Percentiles rank a stretch among this genome's conserved stretches.
phyloP scores from a whole-genome alignment of 2,329 filamentous ascomycete genomes.

The Cladosporium sp. region DNA sequence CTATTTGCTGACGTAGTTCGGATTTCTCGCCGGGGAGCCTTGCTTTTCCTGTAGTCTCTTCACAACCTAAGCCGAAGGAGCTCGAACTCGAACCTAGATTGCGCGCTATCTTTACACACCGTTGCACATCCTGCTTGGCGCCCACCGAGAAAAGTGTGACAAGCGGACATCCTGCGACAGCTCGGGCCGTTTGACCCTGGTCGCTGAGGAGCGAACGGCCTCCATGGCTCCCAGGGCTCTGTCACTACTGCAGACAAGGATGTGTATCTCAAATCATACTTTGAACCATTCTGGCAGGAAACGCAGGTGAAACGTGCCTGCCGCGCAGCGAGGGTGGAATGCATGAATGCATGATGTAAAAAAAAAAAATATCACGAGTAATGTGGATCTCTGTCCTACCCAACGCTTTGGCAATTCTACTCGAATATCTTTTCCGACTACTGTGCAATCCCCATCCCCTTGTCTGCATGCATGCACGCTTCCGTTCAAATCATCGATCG shows the following conservation, averaged over 20 bases:
- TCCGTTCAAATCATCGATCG: constrained; percentile 9
- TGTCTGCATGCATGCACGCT: constrained; percentile 1
- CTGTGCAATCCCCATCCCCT: neutral
- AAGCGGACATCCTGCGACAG: constrained; percentile 16
- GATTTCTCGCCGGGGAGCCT: neutral
- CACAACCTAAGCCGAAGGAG: constrained; percentile 9
- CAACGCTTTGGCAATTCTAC: neutral
- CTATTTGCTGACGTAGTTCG: constrained; percentile 10
- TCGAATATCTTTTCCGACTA: neutral
- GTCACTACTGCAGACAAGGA: constrained; percentile 6
- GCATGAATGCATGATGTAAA: neutral
- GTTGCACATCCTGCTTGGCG: constrained; percentile 11
- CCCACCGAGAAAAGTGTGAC: constrained; percentile 1
- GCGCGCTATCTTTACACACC: constrained; percentile 14
- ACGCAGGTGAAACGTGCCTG: constrained; percentile 5
- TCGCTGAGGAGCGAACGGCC: neutral
- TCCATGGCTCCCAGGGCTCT: neutral
- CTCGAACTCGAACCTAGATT: constrained; percentile 7
- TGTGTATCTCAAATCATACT: constrained; percentile 10
- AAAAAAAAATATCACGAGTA: neutral
- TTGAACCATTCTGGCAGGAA: neutral
- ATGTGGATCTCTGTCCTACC: constrained; percentile 10
- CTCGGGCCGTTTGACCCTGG: constrained; percentile 17
- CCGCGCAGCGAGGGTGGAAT: neutral
- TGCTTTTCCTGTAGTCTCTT: constrained; percentile 4